A percentile compares a stretch with the other conserved stretches of the same genome.
These are phyloP conservation scores for Zygosaccharomyces bailii DNA, from an alignment of 805 yeast species.

Conservation along the genomic window DNA sequence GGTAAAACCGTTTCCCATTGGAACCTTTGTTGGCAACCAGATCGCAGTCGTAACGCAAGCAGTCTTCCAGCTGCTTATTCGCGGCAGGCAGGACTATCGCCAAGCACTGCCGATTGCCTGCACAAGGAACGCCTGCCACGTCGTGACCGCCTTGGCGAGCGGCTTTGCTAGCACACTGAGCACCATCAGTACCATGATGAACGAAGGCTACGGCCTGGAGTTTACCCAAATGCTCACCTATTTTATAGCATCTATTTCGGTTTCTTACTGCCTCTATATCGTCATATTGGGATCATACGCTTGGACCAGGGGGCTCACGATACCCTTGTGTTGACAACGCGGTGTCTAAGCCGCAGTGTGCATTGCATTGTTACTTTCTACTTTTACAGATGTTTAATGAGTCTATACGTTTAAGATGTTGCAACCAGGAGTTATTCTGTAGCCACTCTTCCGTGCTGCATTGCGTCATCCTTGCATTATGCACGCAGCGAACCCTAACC, in stretches of 20 bases:
- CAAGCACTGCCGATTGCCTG: conserved; percentile 32
- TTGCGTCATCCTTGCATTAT: no score
- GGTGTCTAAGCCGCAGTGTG: not conserved
- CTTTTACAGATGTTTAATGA: no score
- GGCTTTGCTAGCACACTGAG: conserved; percentile 73
- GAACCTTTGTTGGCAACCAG: conserved; percentile 50
- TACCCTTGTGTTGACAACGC: conserved; percentile 14
- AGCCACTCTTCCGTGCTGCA: no score
- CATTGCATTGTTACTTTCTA: no score
- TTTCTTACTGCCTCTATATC: conserved; percentile 49
- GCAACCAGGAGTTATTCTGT: no score
- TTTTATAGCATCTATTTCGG: conserved; percentile 44
- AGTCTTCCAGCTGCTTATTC: conserved; percentile 25
- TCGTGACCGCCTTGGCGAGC: conserved; percentile 50
- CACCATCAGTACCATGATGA: conserved; percentile 75
- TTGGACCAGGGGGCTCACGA: conserved; percentile 50
- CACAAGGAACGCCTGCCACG: conserved; percentile 44
- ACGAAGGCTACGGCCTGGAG: conserved; percentile 50
- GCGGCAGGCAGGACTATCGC: conserved; percentile 40
- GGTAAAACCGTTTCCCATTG: conserved; percentile 48
- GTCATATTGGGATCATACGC: conserved; percentile 67
- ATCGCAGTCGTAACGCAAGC: conserved; percentile 34
- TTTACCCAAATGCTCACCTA: conserved; percentile 46
- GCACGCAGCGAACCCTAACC: no score
- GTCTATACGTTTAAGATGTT: no score